A percentile compares a stretch with the other conserved stretches of the same genome.
These are phyloP conservation scores for Trypanosoma vivax DNA, from an alignment of 208 protist genomes.

Conservation along the genomic window DNA sequence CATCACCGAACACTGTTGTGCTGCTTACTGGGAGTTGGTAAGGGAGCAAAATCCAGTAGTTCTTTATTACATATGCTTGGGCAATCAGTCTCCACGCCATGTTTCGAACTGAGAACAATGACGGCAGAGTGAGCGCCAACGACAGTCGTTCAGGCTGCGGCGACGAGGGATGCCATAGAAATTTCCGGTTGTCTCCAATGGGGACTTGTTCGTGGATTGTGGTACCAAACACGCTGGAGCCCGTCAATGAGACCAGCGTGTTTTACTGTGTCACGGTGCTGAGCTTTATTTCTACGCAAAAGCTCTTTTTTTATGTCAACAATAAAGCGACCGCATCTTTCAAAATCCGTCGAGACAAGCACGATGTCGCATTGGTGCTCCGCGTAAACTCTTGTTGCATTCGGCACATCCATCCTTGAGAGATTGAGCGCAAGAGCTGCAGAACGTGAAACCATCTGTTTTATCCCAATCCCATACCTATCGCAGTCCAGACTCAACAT, in stretches of 20 bases:
- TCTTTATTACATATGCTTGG: too few species aligned
- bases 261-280: neutral
- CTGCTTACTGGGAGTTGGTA: too few species aligned
- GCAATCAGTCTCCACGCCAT: neutral
- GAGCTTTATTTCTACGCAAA: neutral
- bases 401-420: constrained; percentile 25
- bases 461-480: constrained; percentile 64
- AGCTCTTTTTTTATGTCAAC: constrained; percentile 45
- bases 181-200: constrained; percentile 62
- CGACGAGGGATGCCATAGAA: constrained; percentile 25
- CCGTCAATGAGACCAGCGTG: constrained; percentile 25
- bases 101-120: neutral
- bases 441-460: constrained; percentile 41
- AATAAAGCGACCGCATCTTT: constrained; percentile 52
- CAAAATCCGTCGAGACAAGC: constrained; percentile 50
- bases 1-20: too few species aligned
- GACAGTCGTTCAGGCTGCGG: neutral
- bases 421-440: constrained; percentile 70
- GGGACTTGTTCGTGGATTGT: constrained; percentile 71
- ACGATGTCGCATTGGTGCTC: constrained; percentile 23
- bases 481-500: constrained; percentile 51
- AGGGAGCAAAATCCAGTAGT: too few species aligned
- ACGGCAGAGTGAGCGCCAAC: neutral
- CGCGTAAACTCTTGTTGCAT: constrained; percentile 22
- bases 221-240: constrained; percentile 58